Conservation (phyloP, 208 protist genomes). For the Trypanosoma mega region DNA sequence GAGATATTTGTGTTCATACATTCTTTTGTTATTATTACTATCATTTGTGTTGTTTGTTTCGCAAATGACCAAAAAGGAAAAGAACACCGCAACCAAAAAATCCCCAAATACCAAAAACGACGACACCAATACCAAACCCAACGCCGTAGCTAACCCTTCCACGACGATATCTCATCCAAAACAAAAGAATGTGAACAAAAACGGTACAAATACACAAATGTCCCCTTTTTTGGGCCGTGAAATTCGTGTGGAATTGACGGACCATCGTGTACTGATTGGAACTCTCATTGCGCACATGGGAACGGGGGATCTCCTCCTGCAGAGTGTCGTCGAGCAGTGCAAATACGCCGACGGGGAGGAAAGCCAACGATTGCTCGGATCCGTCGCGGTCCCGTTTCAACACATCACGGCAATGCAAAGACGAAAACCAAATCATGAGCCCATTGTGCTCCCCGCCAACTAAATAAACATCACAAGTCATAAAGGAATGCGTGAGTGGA, state of each 20-base stretch:
- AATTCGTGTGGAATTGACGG: slow-evolving; percentile 75
- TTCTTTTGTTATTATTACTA: not conserved
- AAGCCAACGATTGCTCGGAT: slow-evolving; percentile 37
- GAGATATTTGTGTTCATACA: slow-evolving; percentile 2
- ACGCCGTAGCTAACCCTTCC: too few relatives aligned
- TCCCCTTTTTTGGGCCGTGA: slow-evolving; percentile 70
- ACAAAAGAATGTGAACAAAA: too few relatives aligned
- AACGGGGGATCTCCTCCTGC: slow-evolving; percentile 71
- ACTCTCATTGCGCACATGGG: slow-evolving; percentile 73
- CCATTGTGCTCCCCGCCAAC: slow-evolving; percentile 23
- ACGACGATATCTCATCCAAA: too few relatives aligned
- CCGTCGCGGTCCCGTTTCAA: slow-evolving; percentile 73
- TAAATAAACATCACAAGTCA: too few relatives aligned
- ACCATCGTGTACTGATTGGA: slow-evolving; percentile 69
- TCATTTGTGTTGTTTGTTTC: slow-evolving; percentile 2
- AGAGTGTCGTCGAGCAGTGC: slow-evolving; percentile 63
- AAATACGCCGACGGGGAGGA: slow-evolving; percentile 64
- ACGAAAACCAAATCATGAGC: slow-evolving; percentile 36
- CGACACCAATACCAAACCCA: too few relatives aligned
- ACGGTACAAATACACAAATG: too few relatives aligned
- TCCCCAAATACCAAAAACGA: too few relatives aligned
- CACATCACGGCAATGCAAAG: slow-evolving; percentile 68
- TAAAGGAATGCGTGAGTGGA: too few relatives aligned
- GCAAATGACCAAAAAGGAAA: not conserved
- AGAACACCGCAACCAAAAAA: too few relatives aligned